Evolutionary conservation across 2,329 filamentous ascomycete genomes (phyloP).

Genomic region (Fragosphaeria purpurea): DNA sequence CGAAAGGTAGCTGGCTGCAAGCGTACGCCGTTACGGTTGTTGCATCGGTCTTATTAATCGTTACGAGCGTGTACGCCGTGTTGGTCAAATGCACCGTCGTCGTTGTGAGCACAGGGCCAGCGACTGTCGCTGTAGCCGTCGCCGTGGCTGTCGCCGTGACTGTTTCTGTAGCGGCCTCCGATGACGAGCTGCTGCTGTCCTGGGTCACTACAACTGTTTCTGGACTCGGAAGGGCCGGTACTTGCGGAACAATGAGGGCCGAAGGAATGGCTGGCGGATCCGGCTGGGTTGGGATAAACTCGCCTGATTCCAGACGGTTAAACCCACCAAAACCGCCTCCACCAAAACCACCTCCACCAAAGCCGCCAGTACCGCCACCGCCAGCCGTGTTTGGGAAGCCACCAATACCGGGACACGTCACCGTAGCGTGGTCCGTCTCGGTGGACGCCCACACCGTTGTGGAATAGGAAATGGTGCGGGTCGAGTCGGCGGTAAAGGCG

Average conservation of each 20-base stretch:
- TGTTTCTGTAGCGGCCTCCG: background rate
- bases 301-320: background rate
- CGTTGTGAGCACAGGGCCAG: conserved; percentile 17
- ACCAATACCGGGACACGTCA: conserved; percentile 7
- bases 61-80: conserved; percentile 11
- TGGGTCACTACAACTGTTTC: background rate
- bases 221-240: background rate
- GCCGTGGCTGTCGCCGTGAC: background rate
- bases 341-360: background rate
- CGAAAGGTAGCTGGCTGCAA: conserved; percentile 7
- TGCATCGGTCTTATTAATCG: conserved; percentile 1
- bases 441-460: conserved; percentile 5
- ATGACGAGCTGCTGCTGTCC: background rate
- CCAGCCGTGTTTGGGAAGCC: conserved; percentile 6
- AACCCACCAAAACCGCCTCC: conserved; percentile 19
- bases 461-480: conserved; percentile 10
- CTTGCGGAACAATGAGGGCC: background rate
- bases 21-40: conserved; percentile 3
- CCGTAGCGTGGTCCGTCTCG: conserved; percentile 9
- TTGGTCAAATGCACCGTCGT: conserved; percentile 22
- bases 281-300: background rate
- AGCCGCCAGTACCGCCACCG: background rate
- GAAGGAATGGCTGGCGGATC: background rate
- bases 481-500: conserved; percentile 10
- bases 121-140: background rate